phyloP scores from a whole-genome alignment of 176 grass and related monocot genomes.

The Aegilops sharonensis region DNA sequence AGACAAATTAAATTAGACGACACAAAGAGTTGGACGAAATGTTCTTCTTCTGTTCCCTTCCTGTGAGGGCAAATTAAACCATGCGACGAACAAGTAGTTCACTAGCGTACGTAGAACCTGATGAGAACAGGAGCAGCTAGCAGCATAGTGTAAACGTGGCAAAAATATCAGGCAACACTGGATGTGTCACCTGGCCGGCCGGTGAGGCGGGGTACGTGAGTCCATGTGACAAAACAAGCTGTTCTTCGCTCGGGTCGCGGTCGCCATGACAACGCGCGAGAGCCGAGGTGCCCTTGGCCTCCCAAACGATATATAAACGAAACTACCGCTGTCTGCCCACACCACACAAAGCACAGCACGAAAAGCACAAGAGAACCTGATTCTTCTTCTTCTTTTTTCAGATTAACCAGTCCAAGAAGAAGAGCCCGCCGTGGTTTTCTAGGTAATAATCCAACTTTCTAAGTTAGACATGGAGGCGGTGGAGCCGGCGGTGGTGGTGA shows the following conservation, averaged over 20 bases:
- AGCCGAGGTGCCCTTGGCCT: not conserved
- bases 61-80: not conserved
- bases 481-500: slow-evolving; percentile 50
- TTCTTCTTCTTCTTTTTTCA: too few species aligned
- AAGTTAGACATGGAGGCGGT: slow-evolving; percentile 31
- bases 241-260: too few species aligned
- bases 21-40: not conserved
- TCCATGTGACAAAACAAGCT: slow-evolving; percentile 22
- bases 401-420: too few species aligned
- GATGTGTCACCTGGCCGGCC: not conserved
- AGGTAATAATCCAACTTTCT: not conserved
- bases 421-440: too few species aligned
- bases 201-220: not conserved
- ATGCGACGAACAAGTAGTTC: not conserved
- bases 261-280: not conserved
- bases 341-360: not conserved
- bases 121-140: not conserved
- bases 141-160: not conserved
- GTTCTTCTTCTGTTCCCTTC: not conserved
- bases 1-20: too few species aligned
- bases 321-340: not conserved
- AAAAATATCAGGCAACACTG: not conserved
- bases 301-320: slow-evolving; percentile 17
- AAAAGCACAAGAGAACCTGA: not conserved
- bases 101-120: not conserved